Percentiles rank a stretch among this genome's conserved stretches.
These are phyloP conservation scores for Salix suchowensis DNA, from an alignment of 345 rosid species.

Conservation along the genomic window DNA sequence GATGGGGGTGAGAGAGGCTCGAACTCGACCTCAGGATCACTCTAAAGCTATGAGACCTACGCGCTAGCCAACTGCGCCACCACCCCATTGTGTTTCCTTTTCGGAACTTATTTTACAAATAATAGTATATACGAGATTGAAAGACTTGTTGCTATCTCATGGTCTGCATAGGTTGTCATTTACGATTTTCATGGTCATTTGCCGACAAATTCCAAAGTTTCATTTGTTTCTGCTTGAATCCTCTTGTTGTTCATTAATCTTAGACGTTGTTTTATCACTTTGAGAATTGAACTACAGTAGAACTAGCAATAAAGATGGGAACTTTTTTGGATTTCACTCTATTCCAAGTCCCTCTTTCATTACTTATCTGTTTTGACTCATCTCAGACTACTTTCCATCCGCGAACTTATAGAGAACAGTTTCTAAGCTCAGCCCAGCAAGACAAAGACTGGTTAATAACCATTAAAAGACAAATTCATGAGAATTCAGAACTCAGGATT, in stretches of 20 bases:
- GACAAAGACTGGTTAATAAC: constrained; percentile 61
- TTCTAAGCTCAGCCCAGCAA: constrained; percentile 39
- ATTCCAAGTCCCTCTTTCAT: constrained; percentile 3
- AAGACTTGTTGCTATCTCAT: background rate
- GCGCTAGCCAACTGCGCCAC: constrained; percentile 59
- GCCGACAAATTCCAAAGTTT: background rate
- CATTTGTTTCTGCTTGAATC: background rate
- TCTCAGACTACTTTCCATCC: constrained; percentile 4
- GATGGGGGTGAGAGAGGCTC: constrained; percentile 44
- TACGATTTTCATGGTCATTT: too few relatives aligned
- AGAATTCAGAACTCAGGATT: constrained; percentile 73
- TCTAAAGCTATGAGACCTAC: constrained; percentile 40
- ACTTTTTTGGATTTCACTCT: background rate
- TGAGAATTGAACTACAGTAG: background rate
- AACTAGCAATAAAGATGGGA: background rate
- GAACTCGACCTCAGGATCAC: constrained; percentile 50
- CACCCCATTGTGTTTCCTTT: background rate
- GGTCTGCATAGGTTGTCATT: background rate
- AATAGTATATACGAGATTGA: fast-evolving
- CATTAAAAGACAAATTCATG: constrained; percentile 70
- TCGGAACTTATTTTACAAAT: fast-evolving
- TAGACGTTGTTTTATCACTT: background rate
- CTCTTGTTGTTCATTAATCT: background rate
- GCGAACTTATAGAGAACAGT: constrained; percentile 21
- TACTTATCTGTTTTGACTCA: constrained; percentile 2